Percentiles rank a stretch among this genome's conserved stretches.
phyloP scores from a whole-genome alignment of 1,284 basidiomycete species.

The Sphagnurus paluster region DNA sequence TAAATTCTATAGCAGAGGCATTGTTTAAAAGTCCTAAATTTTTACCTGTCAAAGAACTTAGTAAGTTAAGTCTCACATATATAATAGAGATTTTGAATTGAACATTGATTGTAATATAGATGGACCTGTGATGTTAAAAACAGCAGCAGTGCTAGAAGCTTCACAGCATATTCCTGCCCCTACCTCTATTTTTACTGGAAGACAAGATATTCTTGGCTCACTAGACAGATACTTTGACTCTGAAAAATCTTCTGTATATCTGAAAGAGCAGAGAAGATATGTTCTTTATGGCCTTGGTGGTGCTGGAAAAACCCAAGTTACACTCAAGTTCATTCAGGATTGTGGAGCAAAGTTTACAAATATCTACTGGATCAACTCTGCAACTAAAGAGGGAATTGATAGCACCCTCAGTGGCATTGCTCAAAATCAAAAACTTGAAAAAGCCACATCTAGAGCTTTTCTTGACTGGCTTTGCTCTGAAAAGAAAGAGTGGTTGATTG shows the following conservation, averaged over 20 bases:
- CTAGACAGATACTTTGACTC: not conserved
- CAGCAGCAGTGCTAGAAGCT: too few species aligned
- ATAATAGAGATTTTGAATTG: too few species aligned
- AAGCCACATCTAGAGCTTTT: not conserved
- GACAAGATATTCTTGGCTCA: not conserved
- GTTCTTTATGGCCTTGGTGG: slow-evolving; percentile 6
- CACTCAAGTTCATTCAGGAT: not conserved
- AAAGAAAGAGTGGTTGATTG: slow-evolving; percentile 8
- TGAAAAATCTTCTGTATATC: not conserved
- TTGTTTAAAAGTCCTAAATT: not conserved
- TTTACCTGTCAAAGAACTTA: not conserved
- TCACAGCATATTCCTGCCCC: not conserved
- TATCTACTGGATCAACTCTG: slow-evolving; percentile 10
- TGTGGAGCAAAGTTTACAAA: slow-evolving; percentile 7
- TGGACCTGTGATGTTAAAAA: too few species aligned
- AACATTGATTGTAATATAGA: too few species aligned
- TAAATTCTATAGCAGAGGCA: too few species aligned
- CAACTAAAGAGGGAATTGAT: not conserved
- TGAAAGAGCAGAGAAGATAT: not conserved
- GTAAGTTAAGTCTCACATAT: not conserved
- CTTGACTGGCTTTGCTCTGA: slow-evolving; percentile 3
- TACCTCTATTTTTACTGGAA: slow-evolving; percentile 1
- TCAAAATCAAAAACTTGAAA: not conserved
- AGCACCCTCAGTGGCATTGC: not conserved
- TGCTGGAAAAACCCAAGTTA: slow-evolving; percentile 9